These are phyloP conservation scores for Vigna radiata DNA, from an alignment of 306 rosid genomes.

Conservation along the genomic window DNA sequence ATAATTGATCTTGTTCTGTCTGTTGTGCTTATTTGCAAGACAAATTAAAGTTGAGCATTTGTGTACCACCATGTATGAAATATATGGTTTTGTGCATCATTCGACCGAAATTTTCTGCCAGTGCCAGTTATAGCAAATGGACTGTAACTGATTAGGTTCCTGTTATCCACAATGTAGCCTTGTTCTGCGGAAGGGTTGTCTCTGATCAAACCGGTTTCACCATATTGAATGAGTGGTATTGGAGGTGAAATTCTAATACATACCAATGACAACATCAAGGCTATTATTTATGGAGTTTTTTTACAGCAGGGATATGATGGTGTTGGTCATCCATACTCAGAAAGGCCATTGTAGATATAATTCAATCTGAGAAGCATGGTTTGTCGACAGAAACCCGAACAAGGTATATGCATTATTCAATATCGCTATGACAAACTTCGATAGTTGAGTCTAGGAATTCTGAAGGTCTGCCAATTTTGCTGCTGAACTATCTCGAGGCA, in stretches of 20 bases:
- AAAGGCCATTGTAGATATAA: background rate
- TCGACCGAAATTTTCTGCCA: background rate
- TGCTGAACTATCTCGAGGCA: background rate
- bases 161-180: background rate
- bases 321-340: constrained; percentile 14
- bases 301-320: background rate
- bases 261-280: background rate
- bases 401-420: background rate
- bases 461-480: constrained; percentile 1
- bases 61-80: background rate
- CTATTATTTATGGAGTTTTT: background rate
- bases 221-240: background rate
- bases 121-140: constrained; percentile 1
- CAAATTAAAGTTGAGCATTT: constrained; percentile 6
- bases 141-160: background rate
- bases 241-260: constrained; percentile 32
- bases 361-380: constrained; percentile 7
- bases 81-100: background rate
- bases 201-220: background rate
- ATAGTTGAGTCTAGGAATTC: background rate
- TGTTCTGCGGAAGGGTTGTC: background rate
- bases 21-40: background rate
- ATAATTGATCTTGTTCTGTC: background rate
- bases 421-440: background rate
- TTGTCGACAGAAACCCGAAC: background rate